Evolutionary conservation across 306 rosid genomes (phyloP).

Genomic region (Benincasa hispida): DNA sequence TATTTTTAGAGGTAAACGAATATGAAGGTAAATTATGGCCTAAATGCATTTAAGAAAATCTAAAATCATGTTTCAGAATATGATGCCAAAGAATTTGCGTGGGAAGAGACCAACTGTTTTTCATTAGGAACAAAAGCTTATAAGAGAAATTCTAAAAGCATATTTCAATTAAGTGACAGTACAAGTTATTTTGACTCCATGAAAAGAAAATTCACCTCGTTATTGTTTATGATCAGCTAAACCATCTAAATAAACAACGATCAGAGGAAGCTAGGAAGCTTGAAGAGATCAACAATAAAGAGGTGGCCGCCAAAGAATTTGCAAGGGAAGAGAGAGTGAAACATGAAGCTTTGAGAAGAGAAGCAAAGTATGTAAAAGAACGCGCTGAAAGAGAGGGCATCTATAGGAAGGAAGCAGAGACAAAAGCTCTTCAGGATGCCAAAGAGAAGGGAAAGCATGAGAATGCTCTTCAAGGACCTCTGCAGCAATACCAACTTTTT

Average conservation of each 20-base stretch:
- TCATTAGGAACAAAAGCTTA: not conserved
- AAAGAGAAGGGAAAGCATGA: slow-evolving; percentile 62
- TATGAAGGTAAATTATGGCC: not conserved
- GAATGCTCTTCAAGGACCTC: slow-evolving; percentile 48
- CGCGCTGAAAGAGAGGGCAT: slow-evolving; percentile 57
- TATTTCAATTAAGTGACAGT: not conserved
- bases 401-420: slow-evolving; percentile 58
- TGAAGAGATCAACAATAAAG: slow-evolving; percentile 43
- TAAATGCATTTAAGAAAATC: no score
- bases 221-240: slow-evolving; percentile 39
- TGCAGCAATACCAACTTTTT: slow-evolving; percentile 41
- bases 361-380: slow-evolving; percentile 47
- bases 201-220: slow-evolving; percentile 7
- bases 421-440: slow-evolving; percentile 40
- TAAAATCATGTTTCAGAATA: no score
- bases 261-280: slow-evolving; percentile 47
- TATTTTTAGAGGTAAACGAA: not conserved
- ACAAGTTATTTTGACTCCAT: slow-evolving; percentile 1
- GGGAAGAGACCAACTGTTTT: not conserved
- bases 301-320: slow-evolving; percentile 35
- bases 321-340: slow-evolving; percentile 48
- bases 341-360: slow-evolving; percentile 44
- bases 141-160: not conserved
- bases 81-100: no score
- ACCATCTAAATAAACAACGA: slow-evolving; percentile 34